These are phyloP conservation scores for Raffaelea ambrosiae DNA, from an alignment of 2,329 filamentous ascomycete species.

Conservation along the genomic window DNA sequence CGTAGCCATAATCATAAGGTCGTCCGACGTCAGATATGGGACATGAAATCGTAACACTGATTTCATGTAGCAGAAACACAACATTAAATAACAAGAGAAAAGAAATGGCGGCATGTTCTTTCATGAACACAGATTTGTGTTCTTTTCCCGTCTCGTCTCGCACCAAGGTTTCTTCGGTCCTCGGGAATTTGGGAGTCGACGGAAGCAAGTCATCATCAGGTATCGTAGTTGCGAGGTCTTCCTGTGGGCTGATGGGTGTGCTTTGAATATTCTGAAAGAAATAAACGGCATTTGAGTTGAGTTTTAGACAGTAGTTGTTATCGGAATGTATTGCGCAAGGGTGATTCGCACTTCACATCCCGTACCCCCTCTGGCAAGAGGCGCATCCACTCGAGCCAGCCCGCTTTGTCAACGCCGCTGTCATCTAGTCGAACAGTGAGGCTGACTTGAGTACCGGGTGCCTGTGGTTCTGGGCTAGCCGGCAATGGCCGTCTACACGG, in stretches of 20 bases:
- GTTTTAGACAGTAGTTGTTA: slow-evolving; percentile 16
- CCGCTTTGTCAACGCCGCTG: slow-evolving; percentile 41
- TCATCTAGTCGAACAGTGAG: slow-evolving; percentile 43
- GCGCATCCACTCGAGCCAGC: slow-evolving; percentile 50
- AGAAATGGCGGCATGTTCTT: background rate
- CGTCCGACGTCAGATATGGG: too few species aligned
- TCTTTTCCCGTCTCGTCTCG: too few species aligned
- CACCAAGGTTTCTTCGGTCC: too few species aligned
- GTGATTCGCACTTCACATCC: slow-evolving; percentile 47
- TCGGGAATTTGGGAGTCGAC: too few species aligned
- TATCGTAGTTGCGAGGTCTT: too few species aligned
- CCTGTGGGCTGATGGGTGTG: too few species aligned
- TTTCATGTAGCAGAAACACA: too few species aligned
- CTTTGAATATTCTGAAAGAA: too few species aligned
- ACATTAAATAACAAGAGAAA: background rate
- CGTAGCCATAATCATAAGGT: background rate
- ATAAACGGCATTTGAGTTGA: too few species aligned
- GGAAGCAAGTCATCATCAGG: too few species aligned
- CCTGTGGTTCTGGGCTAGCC: slow-evolving; percentile 28
- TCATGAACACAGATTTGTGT: too few species aligned
- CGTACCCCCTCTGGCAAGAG: slow-evolving; percentile 48
- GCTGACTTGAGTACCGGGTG: slow-evolving; percentile 33
- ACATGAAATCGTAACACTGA: too few species aligned
- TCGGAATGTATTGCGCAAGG: slow-evolving; percentile 31
- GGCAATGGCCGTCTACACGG: slow-evolving; percentile 35